Evolutionary conservation across 176 grass and related monocot genomes (phyloP).

Genomic region (Oryza glaberrima): DNA sequence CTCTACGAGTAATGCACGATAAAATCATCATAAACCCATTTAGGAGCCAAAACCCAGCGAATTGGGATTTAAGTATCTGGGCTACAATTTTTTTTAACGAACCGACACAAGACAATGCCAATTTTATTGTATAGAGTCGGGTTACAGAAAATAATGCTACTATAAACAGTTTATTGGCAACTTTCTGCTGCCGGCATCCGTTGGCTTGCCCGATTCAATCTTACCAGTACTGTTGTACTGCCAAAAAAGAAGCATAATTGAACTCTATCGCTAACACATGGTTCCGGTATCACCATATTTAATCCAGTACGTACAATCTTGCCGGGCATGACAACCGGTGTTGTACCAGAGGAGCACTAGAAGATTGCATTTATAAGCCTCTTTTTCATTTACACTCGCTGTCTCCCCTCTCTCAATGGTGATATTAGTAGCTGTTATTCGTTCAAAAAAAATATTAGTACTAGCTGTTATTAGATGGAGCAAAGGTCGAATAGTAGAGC

Average conservation of each 20-base stretch:
- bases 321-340: not conserved
- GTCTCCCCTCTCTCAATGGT: not conserved
- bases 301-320: not conserved
- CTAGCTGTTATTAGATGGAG: too few species aligned
- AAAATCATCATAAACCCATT: not conserved
- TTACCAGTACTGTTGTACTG: not conserved
- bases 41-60: not conserved
- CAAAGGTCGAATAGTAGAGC: too few species aligned
- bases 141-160: not conserved
- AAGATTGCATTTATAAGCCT: slow-evolving; percentile 7
- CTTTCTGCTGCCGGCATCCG: not conserved
- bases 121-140: too few species aligned
- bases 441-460: too few species aligned
- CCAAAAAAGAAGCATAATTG: not conserved
- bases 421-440: too few species aligned
- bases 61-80: not conserved
- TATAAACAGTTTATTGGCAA: not conserved
- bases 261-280: slow-evolving; percentile 16
- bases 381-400: not conserved
- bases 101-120: too few species aligned
- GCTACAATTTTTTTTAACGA: too few species aligned
- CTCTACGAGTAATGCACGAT: not conserved
- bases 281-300: slow-evolving; percentile 12
- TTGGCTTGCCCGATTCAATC: not conserved
- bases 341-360: not conserved